Evolutionary conservation across 805 yeast genomes (phyloP), one percentile per base, ranked within the genome.

Genomic region (Myxozyma neglecta): DNA sequence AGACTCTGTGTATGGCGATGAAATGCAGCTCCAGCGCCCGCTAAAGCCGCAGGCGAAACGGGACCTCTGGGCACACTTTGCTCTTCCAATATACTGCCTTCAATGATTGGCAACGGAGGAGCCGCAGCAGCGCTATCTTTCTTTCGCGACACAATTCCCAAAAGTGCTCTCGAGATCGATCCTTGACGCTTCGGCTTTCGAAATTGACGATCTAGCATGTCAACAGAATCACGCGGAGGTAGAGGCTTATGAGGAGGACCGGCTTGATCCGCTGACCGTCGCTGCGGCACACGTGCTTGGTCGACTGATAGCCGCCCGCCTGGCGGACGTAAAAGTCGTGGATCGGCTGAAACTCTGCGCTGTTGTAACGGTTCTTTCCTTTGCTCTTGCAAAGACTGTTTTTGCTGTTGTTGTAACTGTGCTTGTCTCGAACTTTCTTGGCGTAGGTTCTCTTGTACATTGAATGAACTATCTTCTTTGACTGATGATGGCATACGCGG

Each of bases 1-100:
- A 16, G 6, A 13, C 46, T 43, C 42, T 42, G 56, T 35, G 49
- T 43, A 35, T 54, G 52, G 35, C 52, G 39, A 45, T 54, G 50
- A 24, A 45, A 54, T 44, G 57, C 57, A 8, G 52, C 45, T 13
- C 52, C 57, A 3, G 57, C 57, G 4, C 42, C 57, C 16, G 57
- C 57, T 9, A 37, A n/a, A 20, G 52, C 57, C 9, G 9, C 36
- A 24, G 55, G 16, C 20, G 50, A 46, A 20, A 42, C 20, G 46
- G 49, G 35, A 34, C 6, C 49, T 45, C 35, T 24, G 34, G 35
- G 16, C 3, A 9, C 34, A 29, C 4, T 32, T 11, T 32, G 42
- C 40, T n/a, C 14, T 13, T 34, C 14, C 29, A 35, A 10, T 14
- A 14, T 32, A 40, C 36, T 24, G 18, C n/a, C 18, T n/a, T n/a